Percentiles rank a stretch among this genome's conserved stretches.
These are phyloP conservation scores for Leishmania guyanensis DNA, from an alignment of 208 protist genomes.

Conservation along the genomic window DNA sequence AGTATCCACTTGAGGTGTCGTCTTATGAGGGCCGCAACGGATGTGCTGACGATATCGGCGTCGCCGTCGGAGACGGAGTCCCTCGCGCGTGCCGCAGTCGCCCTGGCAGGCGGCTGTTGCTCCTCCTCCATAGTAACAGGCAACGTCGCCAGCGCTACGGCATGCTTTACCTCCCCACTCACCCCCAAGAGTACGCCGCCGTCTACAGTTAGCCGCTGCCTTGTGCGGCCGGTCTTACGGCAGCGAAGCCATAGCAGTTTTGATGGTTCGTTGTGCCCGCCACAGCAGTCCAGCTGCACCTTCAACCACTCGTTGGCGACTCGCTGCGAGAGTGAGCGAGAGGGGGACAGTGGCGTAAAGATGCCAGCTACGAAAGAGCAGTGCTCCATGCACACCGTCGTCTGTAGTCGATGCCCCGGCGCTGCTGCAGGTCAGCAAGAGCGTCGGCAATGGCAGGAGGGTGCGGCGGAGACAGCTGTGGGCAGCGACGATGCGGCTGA, in stretches of 20 bases:
- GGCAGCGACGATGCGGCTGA: background rate
- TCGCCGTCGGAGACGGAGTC: background rate
- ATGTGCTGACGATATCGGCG: constrained; percentile 1
- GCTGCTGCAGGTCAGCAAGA: background rate
- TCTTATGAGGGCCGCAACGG: background rate
- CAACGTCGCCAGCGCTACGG: background rate
- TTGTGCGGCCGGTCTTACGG: constrained; percentile 19
- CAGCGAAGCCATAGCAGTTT: constrained; percentile 2
- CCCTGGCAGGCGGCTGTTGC: background rate
- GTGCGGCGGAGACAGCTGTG: background rate
- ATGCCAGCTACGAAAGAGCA: background rate
- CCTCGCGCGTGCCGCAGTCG: background rate
- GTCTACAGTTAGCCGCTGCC: constrained; percentile 9
- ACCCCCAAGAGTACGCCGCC: constrained; percentile 15
- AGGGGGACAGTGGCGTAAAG: background rate
- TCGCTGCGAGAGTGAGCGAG: background rate
- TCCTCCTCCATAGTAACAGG: background rate
- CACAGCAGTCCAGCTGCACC: background rate
- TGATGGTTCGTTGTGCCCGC: background rate
- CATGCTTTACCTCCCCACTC: constrained; percentile 3
- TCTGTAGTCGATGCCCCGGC: background rate
- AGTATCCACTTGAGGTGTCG: background rate
- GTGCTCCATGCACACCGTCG: background rate
- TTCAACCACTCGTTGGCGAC: background rate
- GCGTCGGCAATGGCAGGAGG: background rate